Evolutionary conservation across 2,329 filamentous ascomycete genomes (phyloP).

Genomic region (Cadophora gregata): DNA sequence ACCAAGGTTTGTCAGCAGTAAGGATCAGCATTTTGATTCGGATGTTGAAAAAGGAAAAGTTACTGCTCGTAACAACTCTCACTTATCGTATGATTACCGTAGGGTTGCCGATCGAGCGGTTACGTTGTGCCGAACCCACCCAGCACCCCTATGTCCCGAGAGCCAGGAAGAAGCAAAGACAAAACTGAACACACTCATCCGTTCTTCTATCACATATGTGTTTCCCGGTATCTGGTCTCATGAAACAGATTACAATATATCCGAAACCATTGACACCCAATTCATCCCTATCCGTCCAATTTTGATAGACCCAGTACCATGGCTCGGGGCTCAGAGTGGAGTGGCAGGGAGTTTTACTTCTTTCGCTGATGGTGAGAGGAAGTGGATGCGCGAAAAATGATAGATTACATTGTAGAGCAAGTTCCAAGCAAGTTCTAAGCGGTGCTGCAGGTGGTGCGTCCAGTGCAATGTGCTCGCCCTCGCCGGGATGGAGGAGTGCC

Average conservation of each 20-base stretch:
- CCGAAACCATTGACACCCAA: neutral
- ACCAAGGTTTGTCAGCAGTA: neutral
- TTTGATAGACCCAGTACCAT: slow-evolving; percentile 7
- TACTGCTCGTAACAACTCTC: neutral
- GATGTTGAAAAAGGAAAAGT: neutral
- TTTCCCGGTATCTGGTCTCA: neutral
- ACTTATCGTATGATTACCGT: neutral
- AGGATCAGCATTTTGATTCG: neutral
- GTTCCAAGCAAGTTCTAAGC: neutral
- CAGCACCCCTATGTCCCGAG: neutral
- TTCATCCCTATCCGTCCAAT: neutral
- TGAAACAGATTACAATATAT: neutral
- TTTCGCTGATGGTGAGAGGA: neutral
- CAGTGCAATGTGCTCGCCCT: neutral
- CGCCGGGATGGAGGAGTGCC: neutral
- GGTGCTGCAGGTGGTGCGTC: neutral
- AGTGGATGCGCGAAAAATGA: neutral
- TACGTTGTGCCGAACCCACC: neutral
- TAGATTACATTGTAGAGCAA: neutral
- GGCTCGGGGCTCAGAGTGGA: neutral
- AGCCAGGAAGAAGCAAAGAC: neutral
- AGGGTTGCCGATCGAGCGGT: neutral
- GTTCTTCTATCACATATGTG: neutral
- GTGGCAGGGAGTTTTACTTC: neutral
- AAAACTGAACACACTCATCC: neutral